These are phyloP conservation scores for Pezicula neosporulosa DNA, from an alignment of 2,329 filamentous ascomycete species.

Conservation along the genomic window DNA sequence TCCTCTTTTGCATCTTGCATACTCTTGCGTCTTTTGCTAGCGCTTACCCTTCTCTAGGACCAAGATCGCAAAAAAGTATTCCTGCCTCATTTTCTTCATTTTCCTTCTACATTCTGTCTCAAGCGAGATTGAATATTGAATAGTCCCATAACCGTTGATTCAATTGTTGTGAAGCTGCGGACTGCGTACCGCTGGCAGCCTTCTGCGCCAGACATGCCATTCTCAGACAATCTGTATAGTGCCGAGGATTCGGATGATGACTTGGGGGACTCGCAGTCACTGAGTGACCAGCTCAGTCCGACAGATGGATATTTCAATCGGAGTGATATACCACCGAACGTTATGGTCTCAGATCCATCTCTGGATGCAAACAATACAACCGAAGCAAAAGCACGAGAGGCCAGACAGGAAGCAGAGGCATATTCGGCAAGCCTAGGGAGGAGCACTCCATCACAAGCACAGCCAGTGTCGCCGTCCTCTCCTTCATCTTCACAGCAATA, in stretches of 20 bases:
- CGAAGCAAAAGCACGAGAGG: conserved; percentile 21
- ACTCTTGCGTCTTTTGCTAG: no score
- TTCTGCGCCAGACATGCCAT: conserved; percentile 11
- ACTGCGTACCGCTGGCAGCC: conserved; percentile 9
- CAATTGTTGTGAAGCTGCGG: neutral
- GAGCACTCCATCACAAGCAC: conserved; percentile 10
- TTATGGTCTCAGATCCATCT: conserved; percentile 22
- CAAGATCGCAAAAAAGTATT: no score
- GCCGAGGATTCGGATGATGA: conserved; percentile 18
- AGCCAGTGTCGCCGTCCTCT: conserved; percentile 11
- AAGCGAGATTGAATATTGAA: no score
- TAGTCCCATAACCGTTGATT: no score
- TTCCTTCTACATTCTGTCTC: no score
- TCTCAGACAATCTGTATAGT: conserved; percentile 20
- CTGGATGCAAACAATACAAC: conserved; percentile 15
- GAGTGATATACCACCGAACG: conserved; percentile 8
- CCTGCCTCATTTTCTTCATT: no score
- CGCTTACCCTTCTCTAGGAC: no score
- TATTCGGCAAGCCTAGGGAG: conserved; percentile 12
- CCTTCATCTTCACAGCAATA: conserved; percentile 16
- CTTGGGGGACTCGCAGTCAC: conserved; percentile 8
- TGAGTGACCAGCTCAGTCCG: conserved; percentile 24
- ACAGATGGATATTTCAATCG: conserved; percentile 26
- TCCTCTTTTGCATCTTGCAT: no score
- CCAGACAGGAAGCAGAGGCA: conserved; percentile 11